These are phyloP conservation scores for Diaporthe ampelina DNA, from an alignment of 2,329 filamentous ascomycete species.

Conservation along the genomic window DNA sequence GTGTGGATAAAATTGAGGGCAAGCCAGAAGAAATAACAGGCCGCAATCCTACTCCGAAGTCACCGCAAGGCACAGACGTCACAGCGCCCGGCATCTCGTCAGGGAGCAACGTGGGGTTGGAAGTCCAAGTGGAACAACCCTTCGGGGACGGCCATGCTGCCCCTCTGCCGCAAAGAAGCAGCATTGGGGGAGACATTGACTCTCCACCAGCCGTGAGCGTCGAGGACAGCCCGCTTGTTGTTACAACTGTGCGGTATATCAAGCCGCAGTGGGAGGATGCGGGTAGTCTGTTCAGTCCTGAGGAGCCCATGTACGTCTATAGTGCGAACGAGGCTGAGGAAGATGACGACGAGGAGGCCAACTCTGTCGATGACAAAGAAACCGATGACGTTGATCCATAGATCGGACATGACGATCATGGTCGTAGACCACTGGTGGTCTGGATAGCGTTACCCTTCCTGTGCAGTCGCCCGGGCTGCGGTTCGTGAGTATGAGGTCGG, in stretches of 20 bases:
- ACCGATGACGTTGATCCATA: background rate
- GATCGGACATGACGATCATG: no score
- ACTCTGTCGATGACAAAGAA: background rate
- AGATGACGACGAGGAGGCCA: background rate
- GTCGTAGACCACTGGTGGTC: background rate
- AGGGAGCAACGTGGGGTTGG: background rate
- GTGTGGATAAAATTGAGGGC: background rate
- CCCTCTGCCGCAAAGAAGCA: background rate
- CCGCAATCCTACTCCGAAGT: background rate
- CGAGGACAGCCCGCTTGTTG: background rate
- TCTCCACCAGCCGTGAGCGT: background rate
- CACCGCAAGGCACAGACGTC: no score
- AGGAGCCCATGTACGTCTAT: background rate
- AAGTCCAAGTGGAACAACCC: background rate
- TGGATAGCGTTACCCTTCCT: no score
- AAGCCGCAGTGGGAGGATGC: slow-evolving; percentile 10
- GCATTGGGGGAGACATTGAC: background rate
- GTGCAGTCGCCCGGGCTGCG: no score
- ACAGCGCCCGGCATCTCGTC: background rate
- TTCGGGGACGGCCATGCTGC: background rate
- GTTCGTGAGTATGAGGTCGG: background rate
- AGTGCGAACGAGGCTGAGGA: slow-evolving; percentile 12
- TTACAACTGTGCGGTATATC: background rate
- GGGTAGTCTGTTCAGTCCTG: background rate
- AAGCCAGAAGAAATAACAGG: background rate